Conservation (phyloP, 2,329 filamentous ascomycete species). For the Aspergillus proliferans region DNA sequence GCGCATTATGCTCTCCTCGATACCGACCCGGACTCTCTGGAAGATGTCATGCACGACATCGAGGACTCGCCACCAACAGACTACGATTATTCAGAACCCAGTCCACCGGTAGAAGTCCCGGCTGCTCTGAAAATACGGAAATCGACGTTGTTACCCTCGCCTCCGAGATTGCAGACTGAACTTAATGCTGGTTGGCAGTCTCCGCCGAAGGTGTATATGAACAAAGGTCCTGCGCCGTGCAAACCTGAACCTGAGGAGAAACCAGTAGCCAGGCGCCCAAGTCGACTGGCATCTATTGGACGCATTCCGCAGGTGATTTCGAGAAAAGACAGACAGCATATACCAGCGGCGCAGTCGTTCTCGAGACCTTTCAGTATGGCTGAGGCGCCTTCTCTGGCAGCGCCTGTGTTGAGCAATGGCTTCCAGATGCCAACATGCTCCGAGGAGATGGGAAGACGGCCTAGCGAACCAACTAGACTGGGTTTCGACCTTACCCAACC, state of each 20-base stretch:
- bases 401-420: constrained; percentile 19
- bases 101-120: constrained; percentile 19
- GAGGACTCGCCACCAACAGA: constrained; percentile 37
- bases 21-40: constrained; percentile 34
- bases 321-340: constrained; percentile 55
- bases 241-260: constrained; percentile 10
- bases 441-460: constrained; percentile 15
- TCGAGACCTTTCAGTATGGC: constrained; percentile 67
- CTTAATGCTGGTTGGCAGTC: constrained; percentile 22
- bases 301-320: constrained; percentile 78
- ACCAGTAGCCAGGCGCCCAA: constrained; percentile 43
- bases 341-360: constrained; percentile 70
- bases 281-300: constrained; percentile 71
- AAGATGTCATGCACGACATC: constrained; percentile 32
- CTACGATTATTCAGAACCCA: constrained; percentile 17
- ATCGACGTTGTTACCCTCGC: constrained; percentile 39
- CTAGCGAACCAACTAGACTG: constrained; percentile 19
- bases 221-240: constrained; percentile 17
- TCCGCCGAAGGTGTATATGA: constrained; percentile 34
- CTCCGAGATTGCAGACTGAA: constrained; percentile 32
- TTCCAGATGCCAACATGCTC: constrained; percentile 17
- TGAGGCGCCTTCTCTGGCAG: constrained; percentile 38
- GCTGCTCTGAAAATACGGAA: constrained; percentile 26
- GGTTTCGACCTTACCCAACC: constrained; percentile 24
- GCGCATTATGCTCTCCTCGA: constrained; percentile 56